A percentile compares a stretch with the other conserved stretches of the same genome.
Conservation (phyloP, 208 protist genomes). For the Acanthamoeba triangularis region DNA sequence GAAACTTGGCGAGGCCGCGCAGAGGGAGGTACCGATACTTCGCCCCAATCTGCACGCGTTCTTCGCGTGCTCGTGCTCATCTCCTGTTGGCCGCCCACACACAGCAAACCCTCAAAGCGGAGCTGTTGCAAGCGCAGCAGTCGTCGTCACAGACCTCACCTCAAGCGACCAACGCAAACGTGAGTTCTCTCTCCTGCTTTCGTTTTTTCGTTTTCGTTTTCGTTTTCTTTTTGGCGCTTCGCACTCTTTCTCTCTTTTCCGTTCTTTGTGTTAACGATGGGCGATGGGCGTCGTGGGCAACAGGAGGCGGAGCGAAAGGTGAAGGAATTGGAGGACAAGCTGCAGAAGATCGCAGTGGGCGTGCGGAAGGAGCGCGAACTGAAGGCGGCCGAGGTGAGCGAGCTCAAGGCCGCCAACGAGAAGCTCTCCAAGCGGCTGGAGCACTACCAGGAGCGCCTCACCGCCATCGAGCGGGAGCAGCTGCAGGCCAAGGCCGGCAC, state of each 20-base stretch:
- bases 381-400: not conserved
- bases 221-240: no score
- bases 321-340: conserved; percentile 13
- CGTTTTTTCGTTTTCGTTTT: not conserved
- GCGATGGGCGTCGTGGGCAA: not conserved
- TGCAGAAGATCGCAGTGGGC: not conserved
- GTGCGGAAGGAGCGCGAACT: conserved; percentile 13
- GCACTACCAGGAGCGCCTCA: not conserved
- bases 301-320: conserved; percentile 23
- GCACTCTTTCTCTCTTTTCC: no score
- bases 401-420: conserved; percentile 4
- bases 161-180: not conserved
- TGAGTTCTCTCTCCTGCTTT: not conserved
- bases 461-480: not conserved
- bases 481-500: not conserved
- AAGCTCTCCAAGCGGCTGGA: not conserved
- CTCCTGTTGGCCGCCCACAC: not conserved
- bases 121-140: not conserved
- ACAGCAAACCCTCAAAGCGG: not conserved
- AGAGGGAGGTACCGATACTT: not conserved
- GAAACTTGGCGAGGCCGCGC: not conserved
- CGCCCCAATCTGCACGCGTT: not conserved
- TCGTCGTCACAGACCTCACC: not conserved
- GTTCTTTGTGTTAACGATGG: not conserved
- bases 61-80: not conserved